Conservation (phyloP, 225 moss, liverwort and hornwort species). For the Sphagnum tenellum region DNA sequence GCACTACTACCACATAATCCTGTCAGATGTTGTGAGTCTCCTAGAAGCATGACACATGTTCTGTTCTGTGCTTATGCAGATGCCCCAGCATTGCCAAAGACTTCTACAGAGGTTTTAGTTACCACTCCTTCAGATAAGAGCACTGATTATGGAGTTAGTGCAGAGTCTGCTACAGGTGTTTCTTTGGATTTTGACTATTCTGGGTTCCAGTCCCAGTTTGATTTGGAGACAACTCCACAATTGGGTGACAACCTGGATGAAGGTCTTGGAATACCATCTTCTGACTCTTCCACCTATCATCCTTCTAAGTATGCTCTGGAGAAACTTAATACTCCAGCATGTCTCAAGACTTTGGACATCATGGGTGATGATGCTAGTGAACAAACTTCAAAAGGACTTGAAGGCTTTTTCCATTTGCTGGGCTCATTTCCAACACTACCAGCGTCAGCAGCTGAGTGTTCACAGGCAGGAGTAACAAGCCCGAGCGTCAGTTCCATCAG, state of each 20-base stretch:
- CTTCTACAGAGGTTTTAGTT: not conserved
- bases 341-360: not conserved
- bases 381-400: slow-evolving; percentile 5
- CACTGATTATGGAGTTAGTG: not conserved
- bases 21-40: not conserved
- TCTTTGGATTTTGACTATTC: not conserved
- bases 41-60: not conserved
- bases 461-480: slow-evolving; percentile 4
- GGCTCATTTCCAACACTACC: slow-evolving; percentile 31
- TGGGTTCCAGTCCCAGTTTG: not conserved
- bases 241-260: not conserved
- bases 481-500: slow-evolving; percentile 13
- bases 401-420: slow-evolving; percentile 15
- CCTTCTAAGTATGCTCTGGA: not conserved
- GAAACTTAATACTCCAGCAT: not conserved
- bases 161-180: not conserved
- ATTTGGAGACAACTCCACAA: not conserved
- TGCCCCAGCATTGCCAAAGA: not conserved
- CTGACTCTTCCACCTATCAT: not conserved
- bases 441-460: slow-evolving; percentile 42
- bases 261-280: not conserved
- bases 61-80: not conserved
- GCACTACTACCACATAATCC: not conserved
- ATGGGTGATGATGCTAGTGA: not conserved
- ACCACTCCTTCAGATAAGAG: not conserved